Evolutionary conservation across 2,329 filamentous ascomycete species (phyloP), one percentile per base, ranked within the genome.

Genomic region (Aspergillus ochraceus): DNA sequence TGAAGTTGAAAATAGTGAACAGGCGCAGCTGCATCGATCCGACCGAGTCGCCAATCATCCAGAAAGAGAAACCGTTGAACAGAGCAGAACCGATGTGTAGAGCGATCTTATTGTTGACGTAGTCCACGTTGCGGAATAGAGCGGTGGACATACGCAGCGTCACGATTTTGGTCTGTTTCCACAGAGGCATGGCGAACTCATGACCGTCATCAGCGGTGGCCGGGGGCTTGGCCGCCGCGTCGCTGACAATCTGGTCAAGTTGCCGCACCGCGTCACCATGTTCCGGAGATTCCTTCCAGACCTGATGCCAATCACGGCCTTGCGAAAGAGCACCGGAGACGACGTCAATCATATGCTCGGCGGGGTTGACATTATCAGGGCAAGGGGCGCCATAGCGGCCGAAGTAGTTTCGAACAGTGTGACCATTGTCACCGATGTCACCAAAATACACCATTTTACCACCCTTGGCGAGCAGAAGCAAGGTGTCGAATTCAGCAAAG

Each of bases 401-500:
- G 65, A 91, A 91, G 71, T 91, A 91, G 29, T 87, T 77, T 64
- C 88, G 85, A 3, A 90, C 83, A 9, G 83, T 83, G 10, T 80
- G 77, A 2, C 86, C 87, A 56, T 88, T 86, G 32, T 89, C 82
- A 54, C 89, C 89, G 17, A 90, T 86, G 10, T 75, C 72, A 19
- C 88, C 88, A 58, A 90, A 90, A 72, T 90, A 91, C 64, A 89
- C 88, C 0, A 85, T 88, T 68, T 88, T 88, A n/a, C 87, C 88
- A 11, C 86, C 87, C 5, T 82, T 85, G 55, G 87, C 86, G 10
- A 90, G 79, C 0, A 87, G 83, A 2, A 90, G 80, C 1, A 90
- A 83, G 77, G 88, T 88, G 67, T 90, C 88, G 71, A 90, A 90
- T 69, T 90, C 82, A 61, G 88, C 82, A 54, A 90, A 87, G 2